These are phyloP conservation scores for Hylodesmum podocarpum DNA, from an alignment of 306 rosid species.

Conservation along the genomic window DNA sequence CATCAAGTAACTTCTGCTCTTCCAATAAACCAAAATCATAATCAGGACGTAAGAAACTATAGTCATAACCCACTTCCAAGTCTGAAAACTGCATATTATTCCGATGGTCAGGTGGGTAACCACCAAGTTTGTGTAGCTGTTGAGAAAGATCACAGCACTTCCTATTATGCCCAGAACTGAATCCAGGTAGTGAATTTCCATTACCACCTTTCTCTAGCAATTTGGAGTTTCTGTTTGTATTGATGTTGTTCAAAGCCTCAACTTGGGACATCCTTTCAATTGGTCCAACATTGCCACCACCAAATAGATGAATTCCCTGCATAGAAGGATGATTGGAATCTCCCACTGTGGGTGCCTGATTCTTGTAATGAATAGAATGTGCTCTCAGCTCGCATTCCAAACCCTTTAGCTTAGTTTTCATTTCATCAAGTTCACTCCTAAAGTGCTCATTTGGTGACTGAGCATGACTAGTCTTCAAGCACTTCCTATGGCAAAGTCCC, in stretches of 20 bases:
- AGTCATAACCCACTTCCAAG: slow-evolving; percentile 31
- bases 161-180: slow-evolving; percentile 23
- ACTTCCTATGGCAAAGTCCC: slow-evolving; percentile 18
- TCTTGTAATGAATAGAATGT: slow-evolving; percentile 23
- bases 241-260: slow-evolving; percentile 30
- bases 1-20: slow-evolving; percentile 54
- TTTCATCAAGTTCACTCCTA: slow-evolving; percentile 13
- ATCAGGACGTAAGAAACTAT: slow-evolving; percentile 53
- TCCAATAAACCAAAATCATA: slow-evolving; percentile 65
- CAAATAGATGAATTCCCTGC: slow-evolving; percentile 19
- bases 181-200: slow-evolving; percentile 23
- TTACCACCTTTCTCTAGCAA: slow-evolving; percentile 22
- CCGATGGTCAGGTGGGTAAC: slow-evolving; percentile 30
- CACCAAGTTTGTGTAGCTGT: slow-evolving; percentile 35
- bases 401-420: slow-evolving; percentile 7
- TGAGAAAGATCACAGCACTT: slow-evolving; percentile 34
- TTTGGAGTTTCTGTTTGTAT: slow-evolving; percentile 17
- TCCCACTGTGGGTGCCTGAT: neutral
- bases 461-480: neutral
- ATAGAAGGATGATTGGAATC: slow-evolving; percentile 19
- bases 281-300: slow-evolving; percentile 15
- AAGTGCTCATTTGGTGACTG: slow-evolving; percentile 23
- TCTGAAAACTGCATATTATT: slow-evolving; percentile 37
- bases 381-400: slow-evolving; percentile 31
- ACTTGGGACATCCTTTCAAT: slow-evolving; percentile 14